Base-by-base conservation (phyloP, 192 early-diverging fungal species). In the Gaertneriomyces sp. region DNA sequence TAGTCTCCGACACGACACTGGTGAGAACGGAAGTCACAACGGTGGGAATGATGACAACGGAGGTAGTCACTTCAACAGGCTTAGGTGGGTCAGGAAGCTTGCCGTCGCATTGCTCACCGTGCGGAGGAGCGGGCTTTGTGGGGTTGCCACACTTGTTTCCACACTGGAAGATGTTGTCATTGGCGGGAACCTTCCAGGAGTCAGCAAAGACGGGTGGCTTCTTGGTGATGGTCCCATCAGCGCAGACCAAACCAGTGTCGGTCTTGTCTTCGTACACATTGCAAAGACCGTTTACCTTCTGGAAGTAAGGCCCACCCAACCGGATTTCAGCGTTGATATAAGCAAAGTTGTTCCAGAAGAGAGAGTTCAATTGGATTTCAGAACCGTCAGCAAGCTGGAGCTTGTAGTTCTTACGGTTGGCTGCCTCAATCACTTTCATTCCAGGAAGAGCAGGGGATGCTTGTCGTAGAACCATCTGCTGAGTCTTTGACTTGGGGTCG, bases 131-230 rank as follows among this genome's bases (percentile, higher is more conserved):
- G 25, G 25, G 25, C 14, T 60, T 60, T 14, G n/a, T 38, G 41
- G 11, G n/a, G 43, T 25, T n/a, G 14, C 10, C 14, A 46, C 64
- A 66, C 7, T 55, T 58, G 53, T 7, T 54, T 19, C 64, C 64
- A 53, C 64, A 66, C 40, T 42, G 9, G 42, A 66, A 66, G 50
- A 66, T 66, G 64, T 66, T 57, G 55, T 66, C 64, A 17, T 66
- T 53, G 3, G 1, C 1, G 19, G 25, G 52, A 10, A 57, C 64
- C 16, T 47, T 66, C 64, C 64, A 66, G 0, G 64, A 57, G 44
- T 58, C 64, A 57, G 53, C 64, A 45, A 66, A 58, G n/a, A 66
- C 54, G 16, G 11, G 20, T 25, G 42, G 41, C 4, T n/a, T 44
- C 33, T 19, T 55, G n/a, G 64, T 57, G 42, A 51, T 42, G 40